Evolutionary conservation across 139 green algal species (phyloP), one percentile per base, ranked within the genome.

Genomic region (Chlorella sorokiniana): DNA sequence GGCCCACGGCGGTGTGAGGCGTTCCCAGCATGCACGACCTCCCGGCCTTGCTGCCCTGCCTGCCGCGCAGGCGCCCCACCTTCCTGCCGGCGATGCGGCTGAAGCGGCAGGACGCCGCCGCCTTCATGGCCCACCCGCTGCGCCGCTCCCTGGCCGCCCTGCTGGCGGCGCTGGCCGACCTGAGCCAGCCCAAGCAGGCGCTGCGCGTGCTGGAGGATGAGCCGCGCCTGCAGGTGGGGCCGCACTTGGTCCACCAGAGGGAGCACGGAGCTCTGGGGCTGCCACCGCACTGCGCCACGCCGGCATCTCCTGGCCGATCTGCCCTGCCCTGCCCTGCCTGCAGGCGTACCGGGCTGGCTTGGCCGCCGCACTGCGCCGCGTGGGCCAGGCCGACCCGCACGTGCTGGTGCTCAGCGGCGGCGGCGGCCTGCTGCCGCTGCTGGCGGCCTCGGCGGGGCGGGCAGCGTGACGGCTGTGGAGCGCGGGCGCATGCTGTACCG

Each of bases 401-500:
- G 82, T 88, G 64, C 65, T 94, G 37, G 68, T 87, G 25, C 74
- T 94, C n/a, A 82, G 79, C 4, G 42, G 31, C 3, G 88, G 91
- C 31, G 84, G 64, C 8, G 81, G 86, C 33, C 31, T 94, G 31
- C 69, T 92, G 41, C 41, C 59, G 4, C 56, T 92, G 63, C 79
- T 94, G 84, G 82, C 90, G 14, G 81, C 78, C 4, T 35, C 45
- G 31, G 51, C 79, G 5, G 90, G 0, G 82, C 86, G 6, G 52
- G 59, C 9, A 14, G 38, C 20, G 86, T 94, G 9, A 87, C 78
- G 0, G 64, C 68, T 10, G 77, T 94, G 23, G 86, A 94, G 77
- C 81, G 88, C 76, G 81, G 69, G 63, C 80, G 82, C n/a, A 89
- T 89, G 76, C 86, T 94, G 41, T 95, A 90, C 86, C 76, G 88